Evolutionary conservation across 371 early-diverging fungal genomes (phyloP).

Genomic region (Smittium mucronatum): DNA sequence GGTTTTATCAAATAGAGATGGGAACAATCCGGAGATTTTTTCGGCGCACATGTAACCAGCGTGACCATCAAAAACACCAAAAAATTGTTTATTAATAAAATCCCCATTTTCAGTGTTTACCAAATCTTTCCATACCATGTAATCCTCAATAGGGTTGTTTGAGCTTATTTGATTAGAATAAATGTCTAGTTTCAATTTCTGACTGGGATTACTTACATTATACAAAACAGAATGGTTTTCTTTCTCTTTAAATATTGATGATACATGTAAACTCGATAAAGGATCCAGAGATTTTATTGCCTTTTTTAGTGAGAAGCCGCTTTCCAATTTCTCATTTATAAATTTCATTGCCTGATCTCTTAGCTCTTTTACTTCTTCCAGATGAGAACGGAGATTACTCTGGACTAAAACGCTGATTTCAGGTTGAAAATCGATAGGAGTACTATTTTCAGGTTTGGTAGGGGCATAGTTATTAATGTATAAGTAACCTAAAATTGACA

Average conservation of each 20-base stretch:
- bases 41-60: slow-evolving; percentile 42
- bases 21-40: slow-evolving; percentile 27
- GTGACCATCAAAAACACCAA: slow-evolving; percentile 51
- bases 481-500: not conserved
- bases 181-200: slow-evolving; percentile 6
- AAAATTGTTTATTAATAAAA: slow-evolving; percentile 32
- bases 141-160: slow-evolving; percentile 45
- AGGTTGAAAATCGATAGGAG: not conserved
- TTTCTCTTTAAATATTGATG: not conserved
- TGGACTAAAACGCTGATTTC: not conserved
- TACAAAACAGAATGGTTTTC: not conserved
- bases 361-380: not conserved
- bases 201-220: not conserved
- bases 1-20: slow-evolving; percentile 17
- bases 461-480: not conserved
- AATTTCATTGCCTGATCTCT: not conserved
- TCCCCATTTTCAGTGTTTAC: slow-evolving; percentile 10
- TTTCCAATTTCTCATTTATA: not conserved
- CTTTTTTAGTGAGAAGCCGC: not conserved
- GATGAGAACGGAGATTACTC: not conserved
- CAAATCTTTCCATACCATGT: slow-evolving; percentile 20
- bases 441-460: not conserved
- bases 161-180: slow-evolving; percentile 42
- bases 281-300: not conserved
- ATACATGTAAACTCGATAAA: not conserved